A percentile compares a stretch with the other conserved stretches of the same genome.
These are phyloP conservation scores for Paramecium sonneborni DNA, from an alignment of 73 alveolate species.

Conservation along the genomic window DNA sequence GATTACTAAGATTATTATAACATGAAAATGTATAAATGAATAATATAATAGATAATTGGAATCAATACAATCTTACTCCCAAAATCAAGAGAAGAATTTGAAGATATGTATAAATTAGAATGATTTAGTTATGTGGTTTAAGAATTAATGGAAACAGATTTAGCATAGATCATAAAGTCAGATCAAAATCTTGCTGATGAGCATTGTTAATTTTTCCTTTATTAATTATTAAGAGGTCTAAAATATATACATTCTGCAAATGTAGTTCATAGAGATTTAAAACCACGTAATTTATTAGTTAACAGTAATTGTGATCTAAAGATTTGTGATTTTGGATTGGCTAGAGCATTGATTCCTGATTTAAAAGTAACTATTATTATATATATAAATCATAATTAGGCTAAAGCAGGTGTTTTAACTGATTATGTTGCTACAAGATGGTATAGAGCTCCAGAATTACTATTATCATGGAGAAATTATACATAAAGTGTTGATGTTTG, in stretches of 20 bases:
- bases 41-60: constrained; percentile 58
- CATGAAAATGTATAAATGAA: constrained; percentile 74
- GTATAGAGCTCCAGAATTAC: constrained; percentile 92
- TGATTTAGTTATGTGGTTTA: constrained; percentile 77
- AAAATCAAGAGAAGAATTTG: constrained; percentile 70
- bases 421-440: constrained; percentile 90
- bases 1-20: constrained; percentile 75
- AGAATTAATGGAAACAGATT: constrained; percentile 99
- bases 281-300: constrained; percentile 92
- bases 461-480: constrained; percentile 74
- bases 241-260: constrained; percentile 93
- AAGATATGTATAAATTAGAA: constrained; percentile 76
- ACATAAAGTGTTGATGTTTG: constrained; percentile 82
- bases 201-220: constrained; percentile 95
- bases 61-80: constrained; percentile 78
- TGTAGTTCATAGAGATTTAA: constrained; percentile 92
- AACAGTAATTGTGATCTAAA: constrained; percentile 93
- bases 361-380: constrained; percentile 8
- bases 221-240: constrained; percentile 93
- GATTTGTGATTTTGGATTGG: constrained; percentile 95
- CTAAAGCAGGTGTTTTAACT: constrained; percentile 74
- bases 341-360: constrained; percentile 78
- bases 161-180: constrained; percentile 90
- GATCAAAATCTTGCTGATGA: constrained; percentile 92
- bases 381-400: not conserved